Base-by-base conservation (phyloP, 257 asterid species). In the Datura wrightii region DNA sequence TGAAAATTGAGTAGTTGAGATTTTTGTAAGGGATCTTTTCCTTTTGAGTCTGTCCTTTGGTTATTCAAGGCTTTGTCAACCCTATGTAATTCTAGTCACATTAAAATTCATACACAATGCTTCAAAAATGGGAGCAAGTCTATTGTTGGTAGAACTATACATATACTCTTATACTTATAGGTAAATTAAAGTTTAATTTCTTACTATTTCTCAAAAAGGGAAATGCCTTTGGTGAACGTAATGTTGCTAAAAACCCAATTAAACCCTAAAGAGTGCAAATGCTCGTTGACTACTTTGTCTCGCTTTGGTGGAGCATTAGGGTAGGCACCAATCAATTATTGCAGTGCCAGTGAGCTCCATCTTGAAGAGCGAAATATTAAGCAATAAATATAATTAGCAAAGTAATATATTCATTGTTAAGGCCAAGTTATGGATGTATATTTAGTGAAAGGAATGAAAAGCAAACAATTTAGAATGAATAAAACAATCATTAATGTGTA, bases 231-330 rank as follows among this genome's bases (percentile, higher is more conserved):
- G 24, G 82, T 78, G 48, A 31, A 34, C n/a, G 15, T 2, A 16
- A 78, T 50, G 62, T 31, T 42, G 82, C 13, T 50, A 76, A 41
- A 44, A 71, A 4, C 31, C 48, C 63, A 34, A 62, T 76, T 50
- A 50, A 31, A 46, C 62, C 59, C 62, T 31, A 46, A 50, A 50
- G 55, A 24, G 63, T 78, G 46, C 63, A 78, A 53, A 24, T 34
- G 5, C 82, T 52, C 82, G 8, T 78, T 78, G 59, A 34, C 48
- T 78, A 69, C 79, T 69, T 78, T 52, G 63, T 78, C 48, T 78
- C 44, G 6, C 82, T 31, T 78, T n/a, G 80, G 39, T 52, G 31
- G 82, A 78, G 82, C 34, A 1, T 52, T 14, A 14, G 65, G 63
- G 19, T 50, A 78, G 82, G 48, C 15, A 78, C 63, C 60, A 48